A percentile compares a stretch with the other conserved stretches of the same genome.
Conservation (phyloP, 164 flowering plant genomes). For the Liriodendron chinense region DNA sequence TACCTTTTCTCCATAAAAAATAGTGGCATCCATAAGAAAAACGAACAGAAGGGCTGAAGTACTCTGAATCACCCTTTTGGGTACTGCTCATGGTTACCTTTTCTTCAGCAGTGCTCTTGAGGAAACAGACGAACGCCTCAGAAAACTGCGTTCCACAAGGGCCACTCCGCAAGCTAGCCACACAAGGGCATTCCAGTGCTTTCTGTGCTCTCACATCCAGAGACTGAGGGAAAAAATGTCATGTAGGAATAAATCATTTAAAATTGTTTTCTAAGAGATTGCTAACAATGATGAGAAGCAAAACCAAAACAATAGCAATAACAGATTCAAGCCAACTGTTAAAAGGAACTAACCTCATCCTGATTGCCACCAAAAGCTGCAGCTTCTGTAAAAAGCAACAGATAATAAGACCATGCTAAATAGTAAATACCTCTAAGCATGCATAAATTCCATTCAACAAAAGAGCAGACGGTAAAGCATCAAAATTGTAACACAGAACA, state of each 20-base stretch:
- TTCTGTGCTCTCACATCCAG: slow-evolving; percentile 74
- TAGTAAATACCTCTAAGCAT: background rate
- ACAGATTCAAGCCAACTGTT: background rate
- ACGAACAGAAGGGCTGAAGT: background rate
- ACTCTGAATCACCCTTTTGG: background rate
- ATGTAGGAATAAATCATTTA: background rate
- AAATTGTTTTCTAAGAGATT: background rate
- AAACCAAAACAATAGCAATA: background rate
- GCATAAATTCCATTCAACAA: background rate
- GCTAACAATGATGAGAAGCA: background rate
- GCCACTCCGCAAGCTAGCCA: slow-evolving; percentile 73
- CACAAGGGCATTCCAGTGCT: slow-evolving; percentile 91
- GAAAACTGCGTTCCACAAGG: slow-evolving; percentile 82
- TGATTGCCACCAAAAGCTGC: slow-evolving; percentile 60
- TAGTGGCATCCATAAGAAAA: background rate
- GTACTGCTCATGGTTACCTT: slow-evolving; percentile 45
- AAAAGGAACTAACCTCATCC: slow-evolving; percentile 47
- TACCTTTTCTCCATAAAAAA: background rate
- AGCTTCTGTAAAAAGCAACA: slow-evolving; percentile 56
- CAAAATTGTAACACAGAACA: background rate
- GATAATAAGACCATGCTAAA: slow-evolving; percentile 7
- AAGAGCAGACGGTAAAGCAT: background rate
- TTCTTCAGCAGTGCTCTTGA: slow-evolving; percentile 91
- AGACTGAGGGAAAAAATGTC: slow-evolving; percentile 38
- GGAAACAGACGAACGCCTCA: slow-evolving; percentile 81